Evolutionary conservation across 1,139 yeast genomes (phyloP).

Genomic region (Nadsonia commutata): DNA sequence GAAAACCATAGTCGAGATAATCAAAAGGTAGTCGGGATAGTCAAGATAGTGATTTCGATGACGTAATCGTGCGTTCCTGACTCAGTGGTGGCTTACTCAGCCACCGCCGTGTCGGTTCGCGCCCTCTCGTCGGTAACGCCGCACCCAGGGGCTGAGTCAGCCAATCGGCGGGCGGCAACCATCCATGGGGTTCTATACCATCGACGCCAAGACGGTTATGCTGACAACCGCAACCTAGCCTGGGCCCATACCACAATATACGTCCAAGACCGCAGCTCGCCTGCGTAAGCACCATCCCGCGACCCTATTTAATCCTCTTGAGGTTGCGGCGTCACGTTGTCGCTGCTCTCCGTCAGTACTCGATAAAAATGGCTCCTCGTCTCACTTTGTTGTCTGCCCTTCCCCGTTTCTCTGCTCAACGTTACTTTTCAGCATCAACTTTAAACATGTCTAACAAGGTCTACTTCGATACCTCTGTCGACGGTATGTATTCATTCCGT

Average conservation of each 20-base stretch:
- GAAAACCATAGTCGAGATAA: no score
- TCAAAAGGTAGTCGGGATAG: no score
- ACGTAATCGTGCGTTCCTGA: no score
- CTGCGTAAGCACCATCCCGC: neutral
- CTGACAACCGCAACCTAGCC: no score
- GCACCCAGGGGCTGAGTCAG: neutral
- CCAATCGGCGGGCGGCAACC: neutral
- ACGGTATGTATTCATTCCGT: slow-evolving; percentile 29
- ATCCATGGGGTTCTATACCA: neutral
- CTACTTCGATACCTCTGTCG: slow-evolving; percentile 63
- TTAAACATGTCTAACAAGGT: slow-evolving; percentile 33
- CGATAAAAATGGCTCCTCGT: neutral
- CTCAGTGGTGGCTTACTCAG: no score
- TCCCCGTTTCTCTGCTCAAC: neutral
- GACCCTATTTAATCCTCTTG: neutral
- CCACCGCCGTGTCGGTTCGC: no score
- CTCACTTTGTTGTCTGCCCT: neutral
- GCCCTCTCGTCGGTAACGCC: no score
- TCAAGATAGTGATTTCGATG: no score
- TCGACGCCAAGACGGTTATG: neutral
- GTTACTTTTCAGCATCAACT: slow-evolving; percentile 10
- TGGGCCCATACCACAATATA: neutral
- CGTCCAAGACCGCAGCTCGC: neutral
- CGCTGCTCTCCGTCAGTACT: neutral
- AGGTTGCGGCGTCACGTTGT: neutral